phyloP scores from a whole-genome alignment of 306 rosid genomes.

The Casuarina equisetifolia region DNA sequence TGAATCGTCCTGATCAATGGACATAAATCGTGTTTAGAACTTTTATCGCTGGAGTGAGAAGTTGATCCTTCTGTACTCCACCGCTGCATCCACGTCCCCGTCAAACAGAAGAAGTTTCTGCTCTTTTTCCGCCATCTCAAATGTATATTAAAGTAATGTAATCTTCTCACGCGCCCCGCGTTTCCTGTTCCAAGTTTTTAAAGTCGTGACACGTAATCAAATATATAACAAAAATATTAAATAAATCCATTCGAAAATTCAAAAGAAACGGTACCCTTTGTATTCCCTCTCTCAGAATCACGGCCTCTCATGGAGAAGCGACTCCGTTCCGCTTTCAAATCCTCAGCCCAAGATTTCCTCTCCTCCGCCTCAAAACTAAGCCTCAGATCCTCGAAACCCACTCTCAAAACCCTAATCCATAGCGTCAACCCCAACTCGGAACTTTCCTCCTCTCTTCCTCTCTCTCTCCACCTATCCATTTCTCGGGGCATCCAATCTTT shows the following conservation, averaged over 20 bases:
- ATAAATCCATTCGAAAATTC: neutral
- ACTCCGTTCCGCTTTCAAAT: constrained; percentile 63
- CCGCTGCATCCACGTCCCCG: too few relatives aligned
- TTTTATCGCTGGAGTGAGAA: too few relatives aligned
- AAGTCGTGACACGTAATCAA: too few relatives aligned
- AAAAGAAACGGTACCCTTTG: constrained; percentile 3
- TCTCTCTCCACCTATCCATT: constrained; percentile 53
- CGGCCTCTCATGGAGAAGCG: constrained; percentile 57
- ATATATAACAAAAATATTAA: too few relatives aligned
- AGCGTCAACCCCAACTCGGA: constrained; percentile 53
- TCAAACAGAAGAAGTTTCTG: too few relatives aligned
- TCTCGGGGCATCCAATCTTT: constrained; percentile 46
- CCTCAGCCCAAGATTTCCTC: constrained; percentile 68
- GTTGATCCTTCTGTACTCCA: too few relatives aligned
- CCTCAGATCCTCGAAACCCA: constrained; percentile 63
- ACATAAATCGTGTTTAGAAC: too few relatives aligned
- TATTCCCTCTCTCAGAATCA: neutral
- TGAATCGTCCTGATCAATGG: too few relatives aligned
- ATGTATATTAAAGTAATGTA: too few relatives aligned
- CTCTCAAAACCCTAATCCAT: constrained; percentile 72
- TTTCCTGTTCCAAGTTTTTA: too few relatives aligned
- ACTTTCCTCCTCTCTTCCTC: constrained; percentile 60
- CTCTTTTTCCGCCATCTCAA: too few relatives aligned
- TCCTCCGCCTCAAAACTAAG: constrained; percentile 40
- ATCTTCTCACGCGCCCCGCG: too few relatives aligned